Conservation (phyloP, 495 filamentous ascomycete species). For the Trichoderma erinaceum region DNA sequence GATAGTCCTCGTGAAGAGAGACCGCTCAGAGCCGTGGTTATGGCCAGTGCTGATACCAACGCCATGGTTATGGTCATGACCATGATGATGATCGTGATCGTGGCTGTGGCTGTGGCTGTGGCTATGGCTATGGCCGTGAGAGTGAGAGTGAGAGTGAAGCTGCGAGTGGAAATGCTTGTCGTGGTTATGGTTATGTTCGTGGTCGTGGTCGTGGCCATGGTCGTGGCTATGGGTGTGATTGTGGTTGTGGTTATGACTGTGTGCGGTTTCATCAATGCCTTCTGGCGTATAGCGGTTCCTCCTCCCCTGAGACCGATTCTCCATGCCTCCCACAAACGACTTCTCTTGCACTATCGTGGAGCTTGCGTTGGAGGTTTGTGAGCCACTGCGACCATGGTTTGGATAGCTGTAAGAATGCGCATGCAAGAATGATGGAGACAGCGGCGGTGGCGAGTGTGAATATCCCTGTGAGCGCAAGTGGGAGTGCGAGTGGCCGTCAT, state of each 20-base stretch:
- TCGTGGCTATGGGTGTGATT: conserved; percentile 27
- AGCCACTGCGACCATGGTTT: conserved; percentile 10
- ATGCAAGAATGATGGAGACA: conserved; percentile 19
- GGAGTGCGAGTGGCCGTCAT: conserved; percentile 28
- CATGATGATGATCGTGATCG: conserved; percentile 24
- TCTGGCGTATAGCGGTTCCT: neutral
- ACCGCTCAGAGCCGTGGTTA: conserved; percentile 35
- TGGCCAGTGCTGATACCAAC: conserved; percentile 18
- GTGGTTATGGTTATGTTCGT: conserved; percentile 33
- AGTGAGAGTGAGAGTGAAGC: conserved; percentile 16
- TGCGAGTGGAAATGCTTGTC: conserved; percentile 24
- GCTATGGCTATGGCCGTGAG: conserved; percentile 17
- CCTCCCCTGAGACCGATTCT: neutral
- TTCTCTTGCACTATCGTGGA: conserved; percentile 5
- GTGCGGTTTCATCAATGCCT: neutral
- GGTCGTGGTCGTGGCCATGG: conserved; percentile 32
- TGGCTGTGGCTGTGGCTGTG: conserved; percentile 24
- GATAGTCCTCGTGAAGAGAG: conserved; percentile 58
- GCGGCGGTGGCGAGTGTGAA: conserved; percentile 30
- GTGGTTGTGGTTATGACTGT: conserved; percentile 23
- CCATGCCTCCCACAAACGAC: neutral
- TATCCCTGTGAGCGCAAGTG: conserved; percentile 31
- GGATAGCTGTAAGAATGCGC: conserved; percentile 16
- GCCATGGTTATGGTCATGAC: conserved; percentile 19
- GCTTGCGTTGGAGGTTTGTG: conserved; percentile 22